Percentiles rank a stretch among this genome's conserved stretches.
These are phyloP conservation scores for Malassezia furfur DNA, from an alignment of 1,284 basidiomycete species.

Conservation along the genomic window DNA sequence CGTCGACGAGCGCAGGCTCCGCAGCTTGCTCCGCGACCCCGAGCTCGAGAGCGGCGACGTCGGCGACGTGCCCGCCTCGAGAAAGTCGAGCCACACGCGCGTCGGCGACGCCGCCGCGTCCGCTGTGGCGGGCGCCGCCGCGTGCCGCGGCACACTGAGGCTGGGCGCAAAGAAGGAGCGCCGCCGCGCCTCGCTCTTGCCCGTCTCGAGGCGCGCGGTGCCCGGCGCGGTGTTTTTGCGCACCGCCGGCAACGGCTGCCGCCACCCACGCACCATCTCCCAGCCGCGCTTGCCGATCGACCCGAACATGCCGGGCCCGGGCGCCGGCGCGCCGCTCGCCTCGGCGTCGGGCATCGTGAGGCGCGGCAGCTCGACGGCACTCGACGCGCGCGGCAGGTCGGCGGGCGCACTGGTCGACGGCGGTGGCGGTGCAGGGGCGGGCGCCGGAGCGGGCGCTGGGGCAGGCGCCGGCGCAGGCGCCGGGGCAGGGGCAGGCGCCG, in stretches of 20 bases:
- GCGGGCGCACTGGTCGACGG: not conserved
- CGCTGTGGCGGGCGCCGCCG: not conserved
- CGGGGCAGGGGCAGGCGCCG: no score
- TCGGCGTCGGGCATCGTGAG: not conserved
- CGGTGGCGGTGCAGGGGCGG: not conserved
- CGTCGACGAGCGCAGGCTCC: constrained; percentile 10
- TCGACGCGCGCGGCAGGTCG: not conserved
- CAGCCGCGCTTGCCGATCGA: constrained; percentile 8
- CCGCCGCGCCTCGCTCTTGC: constrained; percentile 5
- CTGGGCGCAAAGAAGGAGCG: constrained; percentile 14
- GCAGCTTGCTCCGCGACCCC: constrained; percentile 2
- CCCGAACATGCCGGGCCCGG: constrained; percentile 4
- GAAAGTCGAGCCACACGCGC: constrained; percentile 29
- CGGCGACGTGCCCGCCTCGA: constrained; percentile 3
- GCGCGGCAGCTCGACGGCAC: not conserved
- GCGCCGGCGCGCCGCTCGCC: not conserved
- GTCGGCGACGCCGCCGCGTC: constrained; percentile 1
- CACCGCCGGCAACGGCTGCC: not conserved
- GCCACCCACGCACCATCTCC: constrained; percentile 13
- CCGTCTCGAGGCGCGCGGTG: not conserved
- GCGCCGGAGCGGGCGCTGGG: not conserved
- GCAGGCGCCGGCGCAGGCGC: not conserved
- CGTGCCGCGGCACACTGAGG: not conserved
- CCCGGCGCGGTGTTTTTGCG: not conserved
- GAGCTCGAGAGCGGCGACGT: not conserved